Evolutionary conservation across 2,329 filamentous ascomycete genomes (phyloP).

Genomic region (Aspergillus tanneri): DNA sequence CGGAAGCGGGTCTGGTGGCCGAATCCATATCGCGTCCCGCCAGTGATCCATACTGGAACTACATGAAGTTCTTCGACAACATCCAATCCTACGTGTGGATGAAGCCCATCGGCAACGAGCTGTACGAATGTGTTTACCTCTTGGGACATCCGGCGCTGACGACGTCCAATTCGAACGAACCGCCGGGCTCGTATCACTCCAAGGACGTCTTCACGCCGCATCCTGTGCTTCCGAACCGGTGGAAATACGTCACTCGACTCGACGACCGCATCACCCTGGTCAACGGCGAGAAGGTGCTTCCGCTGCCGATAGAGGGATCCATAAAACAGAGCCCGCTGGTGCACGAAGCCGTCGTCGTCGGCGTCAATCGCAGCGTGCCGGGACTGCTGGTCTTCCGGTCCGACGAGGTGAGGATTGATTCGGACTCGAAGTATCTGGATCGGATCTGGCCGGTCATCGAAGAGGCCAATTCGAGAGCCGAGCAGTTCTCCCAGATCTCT

Average conservation of each 20-base stretch:
- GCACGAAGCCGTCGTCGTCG: conserved; percentile 34
- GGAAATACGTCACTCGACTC: conserved; percentile 35
- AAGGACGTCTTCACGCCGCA: conserved; percentile 35
- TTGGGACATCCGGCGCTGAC: conserved; percentile 33
- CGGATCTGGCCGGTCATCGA: conserved; percentile 41
- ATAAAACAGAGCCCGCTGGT: conserved; percentile 34
- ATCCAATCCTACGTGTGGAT: conserved; percentile 40
- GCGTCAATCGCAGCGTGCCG: conserved; percentile 26
- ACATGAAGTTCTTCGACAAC: conserved; percentile 42
- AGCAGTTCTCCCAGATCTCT: conserved; percentile 47
- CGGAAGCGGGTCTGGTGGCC: conserved; percentile 46
- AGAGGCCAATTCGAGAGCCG: conserved; percentile 41
- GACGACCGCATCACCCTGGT: conserved; percentile 35
- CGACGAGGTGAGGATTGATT: conserved; percentile 22
- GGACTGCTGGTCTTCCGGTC: conserved; percentile 32
- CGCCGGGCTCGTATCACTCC: conserved; percentile 35
- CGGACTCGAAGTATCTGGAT: conserved; percentile 36
- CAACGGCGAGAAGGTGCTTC: conserved; percentile 38
- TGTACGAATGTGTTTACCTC: conserved; percentile 36
- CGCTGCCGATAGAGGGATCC: conserved; percentile 33
- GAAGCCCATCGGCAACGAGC: conserved; percentile 29
- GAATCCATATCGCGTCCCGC: conserved; percentile 43
- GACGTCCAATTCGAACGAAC: conserved; percentile 33
- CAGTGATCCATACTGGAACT: conserved; percentile 45
- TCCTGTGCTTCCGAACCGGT: conserved; percentile 29